A percentile compares a stretch with the other conserved stretches of the same genome.
phyloP scores from a whole-genome alignment of 2,329 filamentous ascomycete species.

The Didymella arachidicola region DNA sequence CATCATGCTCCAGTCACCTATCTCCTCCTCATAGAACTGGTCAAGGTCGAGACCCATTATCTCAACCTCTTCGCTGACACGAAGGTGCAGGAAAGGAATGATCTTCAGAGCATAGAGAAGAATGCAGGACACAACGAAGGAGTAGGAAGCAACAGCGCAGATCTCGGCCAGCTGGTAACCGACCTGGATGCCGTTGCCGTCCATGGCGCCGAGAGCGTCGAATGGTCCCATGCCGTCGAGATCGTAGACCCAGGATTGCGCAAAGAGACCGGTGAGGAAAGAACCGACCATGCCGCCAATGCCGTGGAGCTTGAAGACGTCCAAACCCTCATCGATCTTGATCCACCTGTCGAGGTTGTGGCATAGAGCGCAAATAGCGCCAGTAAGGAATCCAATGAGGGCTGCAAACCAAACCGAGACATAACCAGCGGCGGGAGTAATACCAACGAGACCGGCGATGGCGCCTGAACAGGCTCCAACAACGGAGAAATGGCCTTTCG shows the following conservation, averaged over 20 bases:
- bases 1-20: slow-evolving; percentile 59
- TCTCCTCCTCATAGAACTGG: slow-evolving; percentile 66
- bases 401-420: slow-evolving; percentile 63
- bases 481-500: slow-evolving; percentile 62
- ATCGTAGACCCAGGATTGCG: slow-evolving; percentile 56
- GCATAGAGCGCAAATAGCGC: slow-evolving; percentile 58
- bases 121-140: slow-evolving; percentile 61
- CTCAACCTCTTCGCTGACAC: slow-evolving; percentile 63
- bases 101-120: slow-evolving; percentile 62
- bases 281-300: slow-evolving; percentile 66
- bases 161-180: slow-evolving; percentile 65
- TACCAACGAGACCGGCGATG: slow-evolving; percentile 67
- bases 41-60: slow-evolving; percentile 63
- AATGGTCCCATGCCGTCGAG: slow-evolving; percentile 60
- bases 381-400: slow-evolving; percentile 64
- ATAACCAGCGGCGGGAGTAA: slow-evolving; percentile 64
- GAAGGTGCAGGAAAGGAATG: slow-evolving; percentile 62
- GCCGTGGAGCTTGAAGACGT: slow-evolving; percentile 67
- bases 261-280: slow-evolving; percentile 67
- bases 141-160: slow-evolving; percentile 61
- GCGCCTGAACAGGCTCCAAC: slow-evolving; percentile 66
- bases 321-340: slow-evolving; percentile 64
- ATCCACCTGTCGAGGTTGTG: slow-evolving; percentile 63
- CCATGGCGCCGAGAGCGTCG: slow-evolving; percentile 58
- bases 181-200: slow-evolving; percentile 64